Percentiles rank a stretch among this genome's conserved stretches.
Conservation (phyloP, 768 basidiomycete species). For the Tulasnella sp. region DNA sequence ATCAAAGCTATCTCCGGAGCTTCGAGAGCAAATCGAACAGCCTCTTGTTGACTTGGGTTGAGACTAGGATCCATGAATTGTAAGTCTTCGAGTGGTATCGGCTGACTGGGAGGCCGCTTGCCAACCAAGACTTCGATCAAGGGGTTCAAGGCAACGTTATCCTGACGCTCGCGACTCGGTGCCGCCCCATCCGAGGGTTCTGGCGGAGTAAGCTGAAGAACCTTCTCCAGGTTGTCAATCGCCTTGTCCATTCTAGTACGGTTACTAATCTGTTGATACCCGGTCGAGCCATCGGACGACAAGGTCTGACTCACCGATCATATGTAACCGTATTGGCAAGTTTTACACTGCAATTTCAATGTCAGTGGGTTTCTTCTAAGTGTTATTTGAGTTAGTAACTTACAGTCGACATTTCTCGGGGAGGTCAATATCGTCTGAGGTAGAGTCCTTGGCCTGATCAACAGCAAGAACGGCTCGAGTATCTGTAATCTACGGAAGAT, state of each 20-base stretch:
- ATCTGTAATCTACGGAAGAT: conserved; percentile 60
- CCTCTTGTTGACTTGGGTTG: conserved; percentile 80
- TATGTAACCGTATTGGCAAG: conserved; percentile 90
- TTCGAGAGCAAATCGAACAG: conserved; percentile 76
- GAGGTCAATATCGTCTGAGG: conserved; percentile 64
- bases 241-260: conserved; percentile 77
- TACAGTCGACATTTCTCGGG: conserved; percentile 76
- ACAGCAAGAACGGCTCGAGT: conserved; percentile 77
- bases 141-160: conserved; percentile 43
- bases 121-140: conserved; percentile 72
- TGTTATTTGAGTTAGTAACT: conserved; percentile 28
- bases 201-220: conserved; percentile 32
- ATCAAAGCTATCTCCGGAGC: conserved; percentile 84
- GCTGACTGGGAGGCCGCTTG: conserved; percentile 49
- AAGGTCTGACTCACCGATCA: conserved; percentile 54
- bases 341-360: conserved; percentile 52
- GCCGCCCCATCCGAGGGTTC: background rate
- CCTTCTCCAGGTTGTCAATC: conserved; percentile 59
- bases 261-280: background rate
- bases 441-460: conserved; percentile 54
- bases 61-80: conserved; percentile 70
- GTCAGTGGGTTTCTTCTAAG: background rate
- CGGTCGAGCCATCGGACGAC: background rate
- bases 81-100: conserved; percentile 39
- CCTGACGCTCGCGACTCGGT: conserved; percentile 37